Evolutionary conservation across 768 basidiomycete genomes (phyloP).

Genomic region (Phanerochaete sordida): DNA sequence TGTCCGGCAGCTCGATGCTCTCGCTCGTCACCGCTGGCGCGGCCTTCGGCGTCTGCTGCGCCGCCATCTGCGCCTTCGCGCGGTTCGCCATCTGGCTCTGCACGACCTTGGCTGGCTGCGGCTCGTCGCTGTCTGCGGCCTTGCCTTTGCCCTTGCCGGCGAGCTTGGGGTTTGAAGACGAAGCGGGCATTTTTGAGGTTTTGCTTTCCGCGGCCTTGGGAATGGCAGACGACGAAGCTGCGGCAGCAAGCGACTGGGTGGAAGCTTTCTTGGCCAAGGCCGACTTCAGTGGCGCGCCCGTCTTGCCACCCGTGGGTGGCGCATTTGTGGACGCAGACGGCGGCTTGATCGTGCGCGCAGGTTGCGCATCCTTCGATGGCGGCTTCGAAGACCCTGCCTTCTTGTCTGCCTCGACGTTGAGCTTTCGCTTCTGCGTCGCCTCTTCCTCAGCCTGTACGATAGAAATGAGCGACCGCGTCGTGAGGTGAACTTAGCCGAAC

Average conservation of each 20-base stretch:
- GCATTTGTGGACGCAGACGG: constrained; percentile 14
- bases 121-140: constrained; percentile 50
- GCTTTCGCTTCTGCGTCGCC: constrained; percentile 65
- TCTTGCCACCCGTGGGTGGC: constrained; percentile 9
- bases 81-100: constrained; percentile 72
- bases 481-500: background rate
- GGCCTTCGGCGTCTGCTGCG: constrained; percentile 41
- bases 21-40: constrained; percentile 50
- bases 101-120: constrained; percentile 61
- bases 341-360: constrained; percentile 29
- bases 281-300: constrained; percentile 31
- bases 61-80: constrained; percentile 63
- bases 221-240: constrained; percentile 11
- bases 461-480: background rate
- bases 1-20: constrained; percentile 89
- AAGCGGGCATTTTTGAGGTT: constrained; percentile 19
- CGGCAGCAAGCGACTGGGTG: constrained; percentile 7
- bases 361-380: constrained; percentile 48
- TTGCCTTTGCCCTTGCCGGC: constrained; percentile 41
- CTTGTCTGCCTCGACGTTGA: constrained; percentile 48
- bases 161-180: constrained; percentile 33
- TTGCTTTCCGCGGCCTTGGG: constrained; percentile 15
- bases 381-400: constrained; percentile 53
- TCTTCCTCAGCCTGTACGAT: constrained; percentile 60
- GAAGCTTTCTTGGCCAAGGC: constrained; percentile 36